Evolutionary conservation across 768 basidiomycete species (phyloP).

Genomic region (Cystofilobasidium bisporidii): DNA sequence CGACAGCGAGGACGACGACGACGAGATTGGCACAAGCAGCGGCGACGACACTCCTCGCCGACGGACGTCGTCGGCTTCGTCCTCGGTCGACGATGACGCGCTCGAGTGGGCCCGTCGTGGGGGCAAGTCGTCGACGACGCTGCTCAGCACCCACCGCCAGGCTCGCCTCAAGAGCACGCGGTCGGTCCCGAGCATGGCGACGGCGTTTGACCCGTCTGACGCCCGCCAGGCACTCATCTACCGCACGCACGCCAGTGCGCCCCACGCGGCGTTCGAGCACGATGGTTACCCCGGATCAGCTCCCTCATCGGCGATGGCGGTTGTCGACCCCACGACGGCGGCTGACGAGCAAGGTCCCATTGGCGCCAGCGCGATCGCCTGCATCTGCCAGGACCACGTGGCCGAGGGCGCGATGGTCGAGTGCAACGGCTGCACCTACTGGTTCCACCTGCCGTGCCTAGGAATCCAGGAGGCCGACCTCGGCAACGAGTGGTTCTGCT

Average conservation of each 20-base stretch:
- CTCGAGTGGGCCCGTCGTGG: background rate
- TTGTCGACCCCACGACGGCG: background rate
- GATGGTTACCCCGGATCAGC: background rate
- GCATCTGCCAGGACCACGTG: conserved; percentile 17
- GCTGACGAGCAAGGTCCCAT: background rate
- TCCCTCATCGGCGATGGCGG: background rate
- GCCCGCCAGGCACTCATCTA: conserved; percentile 22
- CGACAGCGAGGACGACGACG: conserved; percentile 19
- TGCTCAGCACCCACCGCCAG: background rate
- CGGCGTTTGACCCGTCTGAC: conserved; percentile 21
- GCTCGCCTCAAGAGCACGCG: background rate
- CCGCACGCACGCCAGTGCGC: background rate
- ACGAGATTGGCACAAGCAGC: background rate
- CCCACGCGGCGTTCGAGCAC: too few relatives aligned
- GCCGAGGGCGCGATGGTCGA: conserved; percentile 24
- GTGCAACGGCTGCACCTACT: conserved; percentile 17
- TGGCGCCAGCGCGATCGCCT: conserved; percentile 10
- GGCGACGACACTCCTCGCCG: background rate
- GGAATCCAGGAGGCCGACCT: conserved; percentile 20
- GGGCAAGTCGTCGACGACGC: conserved; percentile 13
- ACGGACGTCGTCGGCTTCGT: background rate
- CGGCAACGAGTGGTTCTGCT: conserved; percentile 24
- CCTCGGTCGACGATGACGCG: background rate
- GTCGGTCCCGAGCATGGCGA: background rate
- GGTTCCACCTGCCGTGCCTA: conserved; percentile 22